Percentiles rank a stretch among this genome's conserved stretches.
Evolutionary conservation across 805 yeast species (phyloP).

Genomic region (Lachancea waltii): DNA sequence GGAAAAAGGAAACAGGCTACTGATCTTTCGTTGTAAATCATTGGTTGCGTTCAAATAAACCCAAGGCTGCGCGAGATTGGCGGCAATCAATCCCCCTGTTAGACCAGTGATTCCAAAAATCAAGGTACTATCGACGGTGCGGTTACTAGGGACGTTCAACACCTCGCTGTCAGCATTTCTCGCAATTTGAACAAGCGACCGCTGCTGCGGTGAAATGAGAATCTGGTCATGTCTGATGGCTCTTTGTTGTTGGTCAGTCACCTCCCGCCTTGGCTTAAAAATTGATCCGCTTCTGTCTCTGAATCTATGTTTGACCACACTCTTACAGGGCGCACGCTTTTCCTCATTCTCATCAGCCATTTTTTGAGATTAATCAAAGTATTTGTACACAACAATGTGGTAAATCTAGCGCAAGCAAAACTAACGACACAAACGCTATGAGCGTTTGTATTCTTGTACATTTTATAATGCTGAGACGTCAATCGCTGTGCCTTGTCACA

Average conservation of each 20-base stretch:
- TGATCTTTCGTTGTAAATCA: constrained; percentile 5
- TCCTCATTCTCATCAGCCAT: neutral
- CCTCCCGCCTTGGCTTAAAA: constrained; percentile 4
- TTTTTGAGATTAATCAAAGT: neutral
- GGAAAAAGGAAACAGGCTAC: neutral
- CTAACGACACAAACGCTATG: no score
- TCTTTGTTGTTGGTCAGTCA: neutral
- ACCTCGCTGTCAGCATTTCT: constrained; percentile 1
- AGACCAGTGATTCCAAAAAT: constrained; percentile 23
- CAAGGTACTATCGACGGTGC: constrained; percentile 2
- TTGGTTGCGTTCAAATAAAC: constrained; percentile 4
- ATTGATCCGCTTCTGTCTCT: constrained; percentile 3
- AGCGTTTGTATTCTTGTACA: no score
- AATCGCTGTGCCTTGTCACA: no score
- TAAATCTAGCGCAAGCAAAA: no score
- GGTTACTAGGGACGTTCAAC: constrained; percentile 1
- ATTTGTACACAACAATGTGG: no score
- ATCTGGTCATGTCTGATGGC: constrained; percentile 7
- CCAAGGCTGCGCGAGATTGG: constrained; percentile 11
- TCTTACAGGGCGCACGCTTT: neutral
- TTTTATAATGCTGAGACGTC: no score
- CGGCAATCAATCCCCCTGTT: constrained; percentile 15
- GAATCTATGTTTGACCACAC: constrained; percentile 1
- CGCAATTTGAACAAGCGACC: constrained; percentile 1
- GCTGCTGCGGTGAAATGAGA: constrained; percentile 1